Evolutionary conservation across 257 asterid genomes (phyloP).

Genomic region (Gardenia jasminoides): DNA sequence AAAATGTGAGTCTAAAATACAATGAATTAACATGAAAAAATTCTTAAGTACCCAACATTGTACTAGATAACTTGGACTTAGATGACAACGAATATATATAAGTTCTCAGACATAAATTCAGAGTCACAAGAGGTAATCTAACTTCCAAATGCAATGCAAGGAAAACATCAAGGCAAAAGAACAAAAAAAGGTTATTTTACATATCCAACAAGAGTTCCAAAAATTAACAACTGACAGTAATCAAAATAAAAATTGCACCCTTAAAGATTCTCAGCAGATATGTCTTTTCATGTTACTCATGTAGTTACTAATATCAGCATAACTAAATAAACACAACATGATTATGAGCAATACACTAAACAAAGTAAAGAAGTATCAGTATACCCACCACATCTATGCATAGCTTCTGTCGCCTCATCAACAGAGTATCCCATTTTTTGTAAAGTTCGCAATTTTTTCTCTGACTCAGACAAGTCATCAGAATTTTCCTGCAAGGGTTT

Average conservation of each 20-base stretch:
- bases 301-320: neutral
- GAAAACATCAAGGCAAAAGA: neutral
- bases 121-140: neutral
- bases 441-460: conserved; percentile 25
- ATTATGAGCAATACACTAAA: neutral
- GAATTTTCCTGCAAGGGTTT: conserved; percentile 20
- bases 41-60: neutral
- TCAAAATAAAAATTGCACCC: neutral
- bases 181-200: neutral
- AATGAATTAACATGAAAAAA: neutral
- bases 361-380: neutral
- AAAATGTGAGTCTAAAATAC: neutral
- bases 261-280: neutral
- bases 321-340: neutral
- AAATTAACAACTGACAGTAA: neutral
- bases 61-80: neutral
- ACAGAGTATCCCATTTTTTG: conserved; percentile 43
- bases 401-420: conserved; percentile 45
- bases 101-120: neutral
- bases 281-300: neutral
- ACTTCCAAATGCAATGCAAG: neutral
- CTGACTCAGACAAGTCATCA: conserved; percentile 22
- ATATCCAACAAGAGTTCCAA: neutral
- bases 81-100: neutral
- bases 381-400: conserved; percentile 49